Conservation (phyloP, 768 basidiomycete genomes). For the Lentinula edodes region DNA sequence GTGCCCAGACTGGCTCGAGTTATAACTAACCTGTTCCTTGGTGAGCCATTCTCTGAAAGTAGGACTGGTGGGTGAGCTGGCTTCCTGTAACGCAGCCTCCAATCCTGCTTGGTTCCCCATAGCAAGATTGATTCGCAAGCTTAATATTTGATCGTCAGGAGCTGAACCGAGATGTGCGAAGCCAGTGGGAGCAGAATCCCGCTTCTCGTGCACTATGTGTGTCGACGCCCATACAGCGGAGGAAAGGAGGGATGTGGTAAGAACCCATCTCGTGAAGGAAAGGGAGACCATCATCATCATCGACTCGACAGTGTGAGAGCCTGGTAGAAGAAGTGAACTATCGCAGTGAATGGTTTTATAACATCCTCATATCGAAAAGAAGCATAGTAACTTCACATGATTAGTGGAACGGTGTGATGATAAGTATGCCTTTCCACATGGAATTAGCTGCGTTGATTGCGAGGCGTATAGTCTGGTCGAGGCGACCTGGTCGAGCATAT, state of each 20-base stretch:
- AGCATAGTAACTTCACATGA: neutral
- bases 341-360: neutral
- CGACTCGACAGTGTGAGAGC: neutral
- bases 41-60: slow-evolving; percentile 26
- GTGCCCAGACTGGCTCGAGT: neutral
- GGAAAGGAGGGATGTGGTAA: neutral
- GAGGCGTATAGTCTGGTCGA: neutral
- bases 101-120: slow-evolving; percentile 25
- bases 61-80: slow-evolving; percentile 22
- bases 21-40: slow-evolving; percentile 22
- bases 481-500: no score
- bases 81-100: slow-evolving; percentile 24
- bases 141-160: slow-evolving; percentile 15
- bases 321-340: neutral
- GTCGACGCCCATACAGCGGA: neutral
- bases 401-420: neutral
- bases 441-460: neutral
- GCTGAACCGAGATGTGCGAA: slow-evolving; percentile 18
- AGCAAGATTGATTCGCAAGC: slow-evolving; percentile 26
- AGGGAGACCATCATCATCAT: neutral
- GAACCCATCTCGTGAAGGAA: neutral
- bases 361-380: neutral
- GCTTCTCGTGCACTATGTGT: slow-evolving; percentile 16
- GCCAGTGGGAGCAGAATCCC: slow-evolving; percentile 17
- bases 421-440: neutral